phyloP scores from a whole-genome alignment of 1,139 yeast species.

The Hanseniaspora sp. region DNA sequence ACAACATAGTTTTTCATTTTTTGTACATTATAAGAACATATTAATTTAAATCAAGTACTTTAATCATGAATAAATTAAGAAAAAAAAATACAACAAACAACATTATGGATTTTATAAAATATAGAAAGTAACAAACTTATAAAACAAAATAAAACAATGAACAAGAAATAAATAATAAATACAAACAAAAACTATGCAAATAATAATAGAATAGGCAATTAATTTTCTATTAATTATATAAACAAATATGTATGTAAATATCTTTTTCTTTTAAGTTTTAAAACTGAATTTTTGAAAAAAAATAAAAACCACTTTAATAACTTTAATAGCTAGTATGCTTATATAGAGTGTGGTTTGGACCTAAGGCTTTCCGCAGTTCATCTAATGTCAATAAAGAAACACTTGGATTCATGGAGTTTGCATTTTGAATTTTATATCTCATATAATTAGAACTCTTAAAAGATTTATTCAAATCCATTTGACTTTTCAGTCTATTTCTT shows the following conservation, averaged over 20 bases:
- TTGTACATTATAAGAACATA: no score
- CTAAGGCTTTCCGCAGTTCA: conserved; percentile 26
- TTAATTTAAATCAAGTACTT: no score
- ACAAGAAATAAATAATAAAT: no score
- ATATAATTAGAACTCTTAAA: conserved; percentile 29
- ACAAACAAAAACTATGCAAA: neutral
- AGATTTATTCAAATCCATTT: conserved; percentile 28
- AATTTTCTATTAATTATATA: no score
- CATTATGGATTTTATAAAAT: no score
- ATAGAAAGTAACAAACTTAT: no score
- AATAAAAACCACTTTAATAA: neutral
- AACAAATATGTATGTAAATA: neutral
- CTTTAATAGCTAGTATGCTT: conserved; percentile 24
- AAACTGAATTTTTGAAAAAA: neutral
- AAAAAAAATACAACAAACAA: no score
- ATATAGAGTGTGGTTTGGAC: conserved; percentile 27
- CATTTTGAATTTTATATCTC: conserved; percentile 25
- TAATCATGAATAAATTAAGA: no score
- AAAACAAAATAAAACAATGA: no score
- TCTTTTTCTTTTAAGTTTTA: neutral
- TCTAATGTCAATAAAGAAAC: conserved; percentile 26
- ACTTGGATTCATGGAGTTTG: conserved; percentile 27
- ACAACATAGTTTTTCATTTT: no score
- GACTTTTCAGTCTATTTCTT: conserved; percentile 25
- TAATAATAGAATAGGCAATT: neutral